Evolutionary conservation across 345 rosid species (phyloP).

Genomic region (Diplotaxis tenuifolia): DNA sequence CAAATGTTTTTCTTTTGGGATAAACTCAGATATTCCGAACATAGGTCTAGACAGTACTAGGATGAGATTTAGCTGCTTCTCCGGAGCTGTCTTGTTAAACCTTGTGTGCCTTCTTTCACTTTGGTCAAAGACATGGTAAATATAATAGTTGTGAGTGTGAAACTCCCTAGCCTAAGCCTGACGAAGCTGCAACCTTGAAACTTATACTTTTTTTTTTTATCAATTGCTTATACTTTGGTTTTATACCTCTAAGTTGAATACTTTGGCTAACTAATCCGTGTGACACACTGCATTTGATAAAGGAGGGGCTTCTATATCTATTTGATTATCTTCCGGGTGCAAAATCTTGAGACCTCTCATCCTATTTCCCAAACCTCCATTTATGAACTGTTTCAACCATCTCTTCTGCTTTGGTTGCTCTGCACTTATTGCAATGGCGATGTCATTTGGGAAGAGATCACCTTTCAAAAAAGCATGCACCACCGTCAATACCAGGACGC

Average conservation of each 20-base stretch:
- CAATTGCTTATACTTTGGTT: neutral
- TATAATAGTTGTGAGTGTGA: neutral
- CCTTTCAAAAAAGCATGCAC: constrained; percentile 50
- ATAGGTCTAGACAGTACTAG: too few relatives aligned
- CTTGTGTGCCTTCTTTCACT: neutral
- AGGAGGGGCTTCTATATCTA: constrained; percentile 48
- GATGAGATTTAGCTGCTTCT: too few relatives aligned
- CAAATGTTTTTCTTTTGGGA: too few relatives aligned
- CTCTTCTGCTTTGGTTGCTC: constrained; percentile 49
- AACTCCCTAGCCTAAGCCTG: neutral
- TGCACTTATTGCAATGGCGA: constrained; percentile 66
- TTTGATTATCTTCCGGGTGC: constrained; percentile 17
- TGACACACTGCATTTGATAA: neutral
- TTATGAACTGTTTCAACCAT: constrained; percentile 49
- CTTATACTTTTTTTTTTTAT: neutral
- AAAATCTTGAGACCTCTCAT: constrained; percentile 49
- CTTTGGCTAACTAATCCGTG: neutral
- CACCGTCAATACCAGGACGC: constrained; percentile 52
- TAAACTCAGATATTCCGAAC: too few relatives aligned
- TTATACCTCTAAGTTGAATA: neutral
- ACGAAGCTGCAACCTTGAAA: neutral
- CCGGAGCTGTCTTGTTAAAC: neutral
- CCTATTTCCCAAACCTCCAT: constrained; percentile 50
- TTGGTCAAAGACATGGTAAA: neutral
- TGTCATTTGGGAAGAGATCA: constrained; percentile 66